phyloP scores from a whole-genome alignment of 1,284 basidiomycete genomes.

The Exobasidium rhododendri region DNA sequence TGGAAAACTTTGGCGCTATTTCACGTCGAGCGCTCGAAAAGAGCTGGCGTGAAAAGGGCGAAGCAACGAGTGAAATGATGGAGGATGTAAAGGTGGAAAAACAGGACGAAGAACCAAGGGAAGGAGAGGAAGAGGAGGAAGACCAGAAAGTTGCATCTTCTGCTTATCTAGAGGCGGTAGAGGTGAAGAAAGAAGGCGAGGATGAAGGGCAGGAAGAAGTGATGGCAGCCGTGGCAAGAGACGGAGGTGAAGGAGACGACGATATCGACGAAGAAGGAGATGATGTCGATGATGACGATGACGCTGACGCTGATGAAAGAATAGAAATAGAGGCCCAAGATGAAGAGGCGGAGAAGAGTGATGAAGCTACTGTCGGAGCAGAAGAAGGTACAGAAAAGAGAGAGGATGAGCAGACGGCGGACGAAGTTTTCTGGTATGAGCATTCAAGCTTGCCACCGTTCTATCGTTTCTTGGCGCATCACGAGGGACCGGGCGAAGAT shows the following conservation, averaged over 20 bases:
- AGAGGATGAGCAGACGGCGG: not conserved
- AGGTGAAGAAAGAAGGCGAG: slow-evolving; percentile 6
- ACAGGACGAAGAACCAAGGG: slow-evolving; percentile 4
- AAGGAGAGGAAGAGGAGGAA: not conserved
- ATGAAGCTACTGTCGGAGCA: not conserved
- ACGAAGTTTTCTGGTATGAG: not conserved
- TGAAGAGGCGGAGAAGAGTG: not conserved
- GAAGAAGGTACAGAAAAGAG: not conserved
- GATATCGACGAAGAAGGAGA: slow-evolving; percentile 1
- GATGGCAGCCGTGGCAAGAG: too few relatives aligned
- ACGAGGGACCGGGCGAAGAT: slow-evolving; percentile 8
- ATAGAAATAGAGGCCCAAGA: not conserved
- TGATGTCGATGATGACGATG: not conserved
- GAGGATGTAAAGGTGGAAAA: slow-evolving; percentile 1
- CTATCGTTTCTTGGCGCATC: slow-evolving; percentile 7
- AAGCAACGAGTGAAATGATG: not conserved
- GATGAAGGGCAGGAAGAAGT: not conserved
- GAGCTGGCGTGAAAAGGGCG: slow-evolving; percentile 17
- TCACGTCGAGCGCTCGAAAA: slow-evolving; percentile 24
- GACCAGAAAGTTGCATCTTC: not conserved
- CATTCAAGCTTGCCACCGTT: slow-evolving; percentile 17
- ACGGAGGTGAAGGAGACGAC: too few relatives aligned
- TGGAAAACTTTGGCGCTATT: slow-evolving; percentile 26
- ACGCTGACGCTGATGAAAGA: not conserved
- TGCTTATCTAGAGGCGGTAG: not conserved